Base-by-base conservation (phyloP, 1,139 yeast species). In the Debaryomyces coudertii region DNA sequence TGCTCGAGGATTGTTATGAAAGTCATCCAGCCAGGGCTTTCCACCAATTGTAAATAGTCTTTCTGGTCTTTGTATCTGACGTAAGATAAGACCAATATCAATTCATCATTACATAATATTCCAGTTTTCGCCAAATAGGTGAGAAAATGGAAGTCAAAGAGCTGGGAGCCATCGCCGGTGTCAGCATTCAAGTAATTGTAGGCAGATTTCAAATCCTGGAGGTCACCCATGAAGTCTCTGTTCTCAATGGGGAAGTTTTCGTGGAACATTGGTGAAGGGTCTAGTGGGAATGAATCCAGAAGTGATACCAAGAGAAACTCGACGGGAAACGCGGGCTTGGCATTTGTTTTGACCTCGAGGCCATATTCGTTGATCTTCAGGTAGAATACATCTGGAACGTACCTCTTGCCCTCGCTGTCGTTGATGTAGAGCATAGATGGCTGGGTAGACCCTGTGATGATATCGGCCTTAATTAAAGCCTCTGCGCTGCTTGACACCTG, bases 301-400 rank as follows among this genome's bases (percentile, higher is more conserved):
- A 93, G 69, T 2, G 97, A 86, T 0, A 93, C 96, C 44, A 95
- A 69, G 50, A 95, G 68, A 63, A 89, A 95, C 54, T 95, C 99
- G 12, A 90, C 95, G 0, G 99, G 99, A 65, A 95, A 90, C 5
- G 96, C 90, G 0, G 99, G 98, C 60, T 88, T 89, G 11, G 98
- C 99, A 59, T 89, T 87, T 36, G 83, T 82, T 60, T 90, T 90
- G 14, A 93, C 95, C 42, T 90, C 85, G 23, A 90, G 72, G 6
- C 90, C 90, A 66, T 93, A 95, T 65, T 95, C 97, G 62, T 95
- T 95, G 54, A 83, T 78, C 62, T 82, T 84, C 66, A 84, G 82
- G 73, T 86, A 95, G 58, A 89, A 87, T 18, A 95, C 87, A 53
- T 95, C 99, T 0, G 99, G 99, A 8, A 95, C 98, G 57, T 92